These are phyloP conservation scores for Alectoria sarmentosa DNA, from an alignment of 495 filamentous ascomycete genomes.

Conservation along the genomic window DNA sequence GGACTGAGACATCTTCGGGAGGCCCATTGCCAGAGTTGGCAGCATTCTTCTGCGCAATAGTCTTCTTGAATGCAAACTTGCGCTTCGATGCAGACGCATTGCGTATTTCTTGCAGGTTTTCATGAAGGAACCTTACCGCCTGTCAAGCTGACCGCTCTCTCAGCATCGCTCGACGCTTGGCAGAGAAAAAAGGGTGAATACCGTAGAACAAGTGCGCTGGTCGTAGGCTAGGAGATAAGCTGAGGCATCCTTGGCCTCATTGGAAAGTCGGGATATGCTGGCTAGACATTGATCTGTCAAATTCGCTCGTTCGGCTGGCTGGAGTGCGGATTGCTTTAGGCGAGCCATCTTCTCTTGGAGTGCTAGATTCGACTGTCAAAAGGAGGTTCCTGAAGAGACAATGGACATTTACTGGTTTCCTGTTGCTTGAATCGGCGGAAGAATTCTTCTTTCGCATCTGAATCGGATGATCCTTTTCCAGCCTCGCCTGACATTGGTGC, in stretches of 20 bases:
- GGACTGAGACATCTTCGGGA: slow-evolving; percentile 14
- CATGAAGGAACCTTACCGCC: slow-evolving; percentile 62
- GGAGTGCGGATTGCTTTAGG: slow-evolving; percentile 43
- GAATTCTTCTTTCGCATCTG: slow-evolving; percentile 62
- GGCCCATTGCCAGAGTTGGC: slow-evolving; percentile 31
- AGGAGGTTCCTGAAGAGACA: slow-evolving; percentile 16
- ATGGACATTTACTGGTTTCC: slow-evolving; percentile 51
- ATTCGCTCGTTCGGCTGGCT: slow-evolving; percentile 53
- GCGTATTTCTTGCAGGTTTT: slow-evolving; percentile 55
- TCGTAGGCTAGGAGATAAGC: slow-evolving; percentile 69
- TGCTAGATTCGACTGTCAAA: slow-evolving; percentile 35
- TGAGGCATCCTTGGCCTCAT: slow-evolving; percentile 61
- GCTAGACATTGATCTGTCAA: slow-evolving; percentile 62
- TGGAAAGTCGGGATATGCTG: slow-evolving; percentile 57
- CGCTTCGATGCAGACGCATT: slow-evolving; percentile 52
- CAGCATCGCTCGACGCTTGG: slow-evolving; percentile 7
- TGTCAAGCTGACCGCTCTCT: slow-evolving; percentile 28
- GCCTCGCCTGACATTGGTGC: not conserved
- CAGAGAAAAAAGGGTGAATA: slow-evolving; percentile 30
- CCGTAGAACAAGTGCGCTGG: slow-evolving; percentile 65
- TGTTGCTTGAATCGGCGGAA: slow-evolving; percentile 71
- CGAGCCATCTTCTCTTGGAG: slow-evolving; percentile 56
- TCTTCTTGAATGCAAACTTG: slow-evolving; percentile 66
- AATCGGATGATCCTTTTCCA: slow-evolving; percentile 29
- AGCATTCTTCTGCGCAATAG: slow-evolving; percentile 42